Conservation (phyloP, 177 flowering plant genomes). For the Vitis hybrid region DNA sequence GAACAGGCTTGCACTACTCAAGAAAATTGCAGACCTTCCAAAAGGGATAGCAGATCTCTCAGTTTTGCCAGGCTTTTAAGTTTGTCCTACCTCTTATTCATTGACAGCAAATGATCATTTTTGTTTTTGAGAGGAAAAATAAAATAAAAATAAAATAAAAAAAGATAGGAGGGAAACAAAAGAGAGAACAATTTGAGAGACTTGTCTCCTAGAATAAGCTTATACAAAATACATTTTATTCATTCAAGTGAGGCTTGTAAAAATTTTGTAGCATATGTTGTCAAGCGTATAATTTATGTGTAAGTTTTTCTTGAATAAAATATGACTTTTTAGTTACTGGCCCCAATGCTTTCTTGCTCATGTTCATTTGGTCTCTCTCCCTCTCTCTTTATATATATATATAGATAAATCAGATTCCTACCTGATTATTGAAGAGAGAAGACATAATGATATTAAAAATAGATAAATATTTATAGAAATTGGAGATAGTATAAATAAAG, state of each 20-base stretch:
- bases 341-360: too few relatives aligned
- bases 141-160: too few relatives aligned
- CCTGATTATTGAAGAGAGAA: too few relatives aligned
- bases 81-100: not conserved
- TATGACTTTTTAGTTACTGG: too few relatives aligned
- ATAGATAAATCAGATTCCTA: too few relatives aligned
- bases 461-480: too few relatives aligned
- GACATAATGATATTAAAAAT: too few relatives aligned
- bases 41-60: constrained; percentile 89
- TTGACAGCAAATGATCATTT: not conserved
- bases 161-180: not conserved
- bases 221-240: constrained; percentile 5
- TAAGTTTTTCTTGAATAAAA: not conserved
- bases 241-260: constrained; percentile 4
- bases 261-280: constrained; percentile 7
- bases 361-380: too few relatives aligned
- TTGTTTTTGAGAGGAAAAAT: not conserved
- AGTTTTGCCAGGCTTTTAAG: constrained; percentile 83
- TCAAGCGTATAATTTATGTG: not conserved
- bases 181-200: not conserved
- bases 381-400: too few relatives aligned
- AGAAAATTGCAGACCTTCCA: constrained; percentile 82
- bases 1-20: constrained; percentile 84
- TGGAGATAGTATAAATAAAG: too few relatives aligned
- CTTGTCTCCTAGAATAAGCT: not conserved